Conservation (phyloP, 257 asterid species). For the Scutellaria baicalensis region DNA sequence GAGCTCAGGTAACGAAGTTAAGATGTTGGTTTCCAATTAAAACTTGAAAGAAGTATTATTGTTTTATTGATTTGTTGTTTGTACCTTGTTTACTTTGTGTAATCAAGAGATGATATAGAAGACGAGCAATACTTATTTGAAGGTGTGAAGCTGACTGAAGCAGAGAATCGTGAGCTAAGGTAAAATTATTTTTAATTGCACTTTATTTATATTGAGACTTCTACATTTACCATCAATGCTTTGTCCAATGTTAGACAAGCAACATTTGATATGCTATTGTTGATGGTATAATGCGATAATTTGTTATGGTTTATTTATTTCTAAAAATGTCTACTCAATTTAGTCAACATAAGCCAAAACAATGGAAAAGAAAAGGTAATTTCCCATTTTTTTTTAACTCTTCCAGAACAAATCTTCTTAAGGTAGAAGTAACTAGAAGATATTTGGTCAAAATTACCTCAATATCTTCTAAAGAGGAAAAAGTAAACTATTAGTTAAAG, state of each 20-base stretch:
- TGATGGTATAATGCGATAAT: background rate
- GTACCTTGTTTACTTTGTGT: constrained; percentile 5
- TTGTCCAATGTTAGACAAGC: background rate
- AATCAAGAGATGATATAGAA: constrained; percentile 76
- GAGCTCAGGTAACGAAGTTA: constrained; percentile 57
- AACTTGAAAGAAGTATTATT: background rate
- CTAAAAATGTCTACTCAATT: background rate
- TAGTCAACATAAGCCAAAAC: background rate
- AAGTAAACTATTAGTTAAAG: too few species aligned
- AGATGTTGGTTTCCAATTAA: background rate
- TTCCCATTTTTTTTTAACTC: too few species aligned
- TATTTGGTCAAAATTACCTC: too few species aligned
- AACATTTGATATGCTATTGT: background rate
- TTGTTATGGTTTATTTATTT: background rate
- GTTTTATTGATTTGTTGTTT: constrained; percentile 10
- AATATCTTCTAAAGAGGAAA: too few species aligned
- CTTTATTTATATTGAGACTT: background rate
- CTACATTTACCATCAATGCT: background rate
- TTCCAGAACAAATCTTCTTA: too few species aligned
- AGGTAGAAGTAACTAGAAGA: too few species aligned
- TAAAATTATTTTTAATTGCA: constrained; percentile 15
- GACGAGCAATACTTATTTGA: constrained; percentile 84
- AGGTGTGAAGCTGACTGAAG: constrained; percentile 68
- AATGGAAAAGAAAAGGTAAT: background rate
- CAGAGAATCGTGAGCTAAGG: constrained; percentile 66